These are phyloP conservation scores for Ceratocystis cubensis DNA, from an alignment of 2,329 filamentous ascomycete species.

Conservation along the genomic window DNA sequence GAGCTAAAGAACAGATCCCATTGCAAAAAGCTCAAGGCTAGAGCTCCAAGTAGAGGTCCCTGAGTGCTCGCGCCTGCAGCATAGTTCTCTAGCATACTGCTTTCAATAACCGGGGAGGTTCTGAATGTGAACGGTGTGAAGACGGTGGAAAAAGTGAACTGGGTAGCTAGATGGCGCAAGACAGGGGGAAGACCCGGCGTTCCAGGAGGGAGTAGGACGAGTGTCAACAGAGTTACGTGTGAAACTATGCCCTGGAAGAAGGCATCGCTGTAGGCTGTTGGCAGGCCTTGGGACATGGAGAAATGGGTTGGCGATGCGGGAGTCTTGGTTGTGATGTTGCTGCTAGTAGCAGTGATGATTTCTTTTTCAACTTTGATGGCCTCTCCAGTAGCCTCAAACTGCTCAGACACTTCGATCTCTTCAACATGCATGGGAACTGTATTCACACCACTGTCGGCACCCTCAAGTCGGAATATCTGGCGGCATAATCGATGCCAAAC, in stretches of 20 bases:
- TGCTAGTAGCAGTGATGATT: not conserved
- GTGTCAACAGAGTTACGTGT: not conserved
- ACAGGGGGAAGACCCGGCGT: not conserved
- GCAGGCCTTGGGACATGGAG: not conserved
- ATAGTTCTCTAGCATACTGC: not conserved
- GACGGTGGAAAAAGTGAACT: not conserved
- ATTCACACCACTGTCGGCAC: not conserved
- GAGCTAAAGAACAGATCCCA: conserved; percentile 9
- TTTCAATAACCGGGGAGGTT: conserved; percentile 4
- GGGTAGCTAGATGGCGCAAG: not conserved
- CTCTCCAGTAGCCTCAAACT: not conserved
- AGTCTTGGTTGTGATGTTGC: not conserved
- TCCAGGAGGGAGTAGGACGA: not conserved
- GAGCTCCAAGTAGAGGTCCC: not conserved
- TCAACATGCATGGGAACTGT: not conserved
- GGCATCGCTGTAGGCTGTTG: conserved; percentile 1
- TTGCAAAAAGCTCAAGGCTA: conserved; percentile 10
- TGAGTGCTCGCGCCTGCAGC: not conserved
- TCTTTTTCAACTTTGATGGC: not conserved
- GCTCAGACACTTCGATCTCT: not conserved
- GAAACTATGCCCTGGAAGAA: conserved; percentile 3
- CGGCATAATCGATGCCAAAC: not conserved
- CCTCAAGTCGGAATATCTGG: not conserved
- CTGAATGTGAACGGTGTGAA: conserved; percentile 2
- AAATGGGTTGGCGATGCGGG: not conserved